A percentile compares a stretch with the other conserved stretches of the same genome.
Evolutionary conservation across 176 grass and related monocot genomes (phyloP).

Genomic region (Cenchrus americanus): DNA sequence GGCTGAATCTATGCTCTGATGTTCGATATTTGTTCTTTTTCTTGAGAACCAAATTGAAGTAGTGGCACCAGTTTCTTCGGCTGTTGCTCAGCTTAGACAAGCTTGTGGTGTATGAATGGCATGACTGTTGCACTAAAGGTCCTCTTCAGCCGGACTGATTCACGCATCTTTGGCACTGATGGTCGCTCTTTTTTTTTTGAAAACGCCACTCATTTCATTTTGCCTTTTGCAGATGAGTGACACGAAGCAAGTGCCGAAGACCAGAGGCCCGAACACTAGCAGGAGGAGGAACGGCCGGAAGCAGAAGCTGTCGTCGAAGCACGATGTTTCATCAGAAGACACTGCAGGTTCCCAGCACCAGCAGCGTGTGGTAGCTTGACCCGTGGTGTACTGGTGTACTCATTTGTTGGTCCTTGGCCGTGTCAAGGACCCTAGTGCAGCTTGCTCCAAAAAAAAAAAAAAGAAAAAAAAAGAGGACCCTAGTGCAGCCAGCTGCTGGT

Average conservation of each 20-base stretch:
- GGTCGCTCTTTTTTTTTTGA: not conserved
- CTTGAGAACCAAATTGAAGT: conserved; percentile 28
- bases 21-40: conserved; percentile 26
- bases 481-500: not conserved
- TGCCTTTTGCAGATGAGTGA: conserved; percentile 36
- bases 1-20: conserved; percentile 4
- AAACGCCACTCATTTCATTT: not conserved
- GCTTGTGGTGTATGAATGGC: not conserved
- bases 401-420: not conserved
- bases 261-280: conserved; percentile 16
- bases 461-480: too few relatives aligned
- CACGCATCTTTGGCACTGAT: not conserved
- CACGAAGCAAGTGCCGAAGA: conserved; percentile 21
- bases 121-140: not conserved
- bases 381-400: not conserved
- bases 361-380: conserved; percentile 25
- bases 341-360: conserved; percentile 17
- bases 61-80: conserved; percentile 14
- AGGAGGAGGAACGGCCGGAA: conserved; percentile 53
- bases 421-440: not conserved
- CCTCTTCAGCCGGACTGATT: not conserved
- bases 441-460: too few relatives aligned
- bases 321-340: conserved; percentile 47
- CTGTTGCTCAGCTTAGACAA: conserved; percentile 13
- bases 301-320: conserved; percentile 55